Base-by-base conservation (phyloP, 345 rosid genomes). In the Lumnitzera racemosa region DNA sequence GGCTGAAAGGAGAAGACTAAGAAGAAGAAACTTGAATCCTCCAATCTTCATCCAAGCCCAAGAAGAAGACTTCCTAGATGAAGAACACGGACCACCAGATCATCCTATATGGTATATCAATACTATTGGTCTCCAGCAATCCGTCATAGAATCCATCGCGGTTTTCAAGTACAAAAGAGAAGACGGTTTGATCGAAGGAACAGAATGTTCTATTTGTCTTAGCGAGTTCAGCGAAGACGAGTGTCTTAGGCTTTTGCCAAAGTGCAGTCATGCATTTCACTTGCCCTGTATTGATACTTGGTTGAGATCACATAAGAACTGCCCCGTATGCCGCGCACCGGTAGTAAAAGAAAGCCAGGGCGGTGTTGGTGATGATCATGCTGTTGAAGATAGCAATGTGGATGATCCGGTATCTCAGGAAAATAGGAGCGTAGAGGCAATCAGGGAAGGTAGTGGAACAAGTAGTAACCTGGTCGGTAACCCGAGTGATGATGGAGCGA, bases 141-240 rank as follows among this genome's bases (percentile, higher is more conserved):
- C 95, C 0, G 70, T 60, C 0, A 83, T 91, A 15, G 80, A 86
- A 31, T 83, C 90, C 3, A 84, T 88, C 24, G 55, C 87, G 7
- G 80, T 79, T 24, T 71, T 84, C 8, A 72, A 59, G 70, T 91
- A 74, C 60, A 77, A 72, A 58, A 83, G 76, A 55, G 72, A 62
- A 16, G 87, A 79, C 43, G 74, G 80, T 13, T 15, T 83, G 62
- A 70, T 70, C 56, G 90, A 91, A 8, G 91, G 89, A 46, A 84
- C 90, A 2, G 90, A 86, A 23, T 91, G 98, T 68, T 79, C 98
- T n/a, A 80, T 91, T 62, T 91, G 98, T 77, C 78, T 91, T 70
- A 76, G 56, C 61, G 95, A 86, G 43, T 91, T 88, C 24, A 64
- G 78, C 67, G 90, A 88, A 53, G 80, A 78, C 24, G 96, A 85